A percentile compares a stretch with the other conserved stretches of the same genome.
phyloP scores from a whole-genome alignment of 2,329 filamentous ascomycete genomes.

The Phyllosticta capitalensis region DNA sequence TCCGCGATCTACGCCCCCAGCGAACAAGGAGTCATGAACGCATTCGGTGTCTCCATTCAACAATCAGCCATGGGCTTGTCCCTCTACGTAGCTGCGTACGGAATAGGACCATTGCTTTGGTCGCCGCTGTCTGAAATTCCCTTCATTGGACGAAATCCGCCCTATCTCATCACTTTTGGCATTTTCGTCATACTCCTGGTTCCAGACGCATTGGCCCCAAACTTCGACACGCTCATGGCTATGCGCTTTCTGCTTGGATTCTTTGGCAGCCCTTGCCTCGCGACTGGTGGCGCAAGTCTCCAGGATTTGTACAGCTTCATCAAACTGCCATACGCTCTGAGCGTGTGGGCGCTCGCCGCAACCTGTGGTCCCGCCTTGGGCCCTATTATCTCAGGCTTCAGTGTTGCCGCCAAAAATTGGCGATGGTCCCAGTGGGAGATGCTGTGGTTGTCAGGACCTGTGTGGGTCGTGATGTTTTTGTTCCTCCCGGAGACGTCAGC shows the following conservation, averaged over 20 bases:
- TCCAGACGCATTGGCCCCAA: slow-evolving; percentile 52
- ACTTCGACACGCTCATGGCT: slow-evolving; percentile 55
- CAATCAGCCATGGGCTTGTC: slow-evolving; percentile 49
- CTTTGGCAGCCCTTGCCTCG: slow-evolving; percentile 29
- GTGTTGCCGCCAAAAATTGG: slow-evolving; percentile 16
- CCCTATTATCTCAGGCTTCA: slow-evolving; percentile 19
- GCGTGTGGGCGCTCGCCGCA: slow-evolving; percentile 36
- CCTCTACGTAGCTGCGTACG: slow-evolving; percentile 53
- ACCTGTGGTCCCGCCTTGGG: slow-evolving; percentile 25
- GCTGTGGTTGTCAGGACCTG: slow-evolving; percentile 17
- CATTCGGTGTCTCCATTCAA: slow-evolving; percentile 44
- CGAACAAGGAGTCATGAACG: slow-evolving; percentile 38
- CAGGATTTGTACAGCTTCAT: slow-evolving; percentile 32
- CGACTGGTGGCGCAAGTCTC: slow-evolving; percentile 28
- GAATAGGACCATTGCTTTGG: slow-evolving; percentile 55
- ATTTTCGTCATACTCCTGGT: slow-evolving; percentile 60
- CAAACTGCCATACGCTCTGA: slow-evolving; percentile 36
- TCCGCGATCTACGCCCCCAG: slow-evolving; percentile 42
- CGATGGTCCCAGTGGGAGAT: slow-evolving; percentile 21
- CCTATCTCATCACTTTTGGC: slow-evolving; percentile 59
- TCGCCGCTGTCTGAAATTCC: slow-evolving; percentile 60
- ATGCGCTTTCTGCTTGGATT: slow-evolving; percentile 33
- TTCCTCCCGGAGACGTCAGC: slow-evolving; percentile 19
- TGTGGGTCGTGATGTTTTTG: slow-evolving; percentile 18
- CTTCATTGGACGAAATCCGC: slow-evolving; percentile 54